These are phyloP conservation scores for Bipolaris bicolor DNA, from an alignment of 2,329 filamentous ascomycete species.

Conservation along the genomic window DNA sequence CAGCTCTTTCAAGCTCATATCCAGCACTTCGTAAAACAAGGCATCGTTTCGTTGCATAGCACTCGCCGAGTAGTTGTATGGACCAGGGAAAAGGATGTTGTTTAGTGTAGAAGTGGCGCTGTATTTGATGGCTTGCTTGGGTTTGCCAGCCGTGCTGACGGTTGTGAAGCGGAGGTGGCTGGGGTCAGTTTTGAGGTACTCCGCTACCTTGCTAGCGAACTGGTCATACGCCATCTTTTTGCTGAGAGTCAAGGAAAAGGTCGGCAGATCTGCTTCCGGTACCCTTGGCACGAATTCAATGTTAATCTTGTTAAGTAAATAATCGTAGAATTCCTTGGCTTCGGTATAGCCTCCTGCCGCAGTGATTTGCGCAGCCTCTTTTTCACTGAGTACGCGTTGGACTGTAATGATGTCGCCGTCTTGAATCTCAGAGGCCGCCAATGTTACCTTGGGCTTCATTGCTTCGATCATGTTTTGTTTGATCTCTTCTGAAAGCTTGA, in stretches of 20 bases:
- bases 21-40: constrained; percentile 89
- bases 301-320: constrained; percentile 80
- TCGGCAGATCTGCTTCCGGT: constrained; percentile 63
- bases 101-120: constrained; percentile 71
- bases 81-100: constrained; percentile 75
- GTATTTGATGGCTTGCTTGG: constrained; percentile 80
- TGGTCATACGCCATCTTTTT: constrained; percentile 90
- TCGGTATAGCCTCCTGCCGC: constrained; percentile 62
- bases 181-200: constrained; percentile 75
- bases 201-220: constrained; percentile 80
- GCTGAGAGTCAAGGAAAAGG: constrained; percentile 79
- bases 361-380: constrained; percentile 47
- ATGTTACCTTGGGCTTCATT: constrained; percentile 87
- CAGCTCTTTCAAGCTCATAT: constrained; percentile 90
- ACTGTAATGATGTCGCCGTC: constrained; percentile 98
- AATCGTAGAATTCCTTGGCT: constrained; percentile 89
- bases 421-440: constrained; percentile 91
- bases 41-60: constrained; percentile 73
- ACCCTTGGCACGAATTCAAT: constrained; percentile 77
- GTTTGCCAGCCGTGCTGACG: constrained; percentile 78
- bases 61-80: constrained; percentile 72
- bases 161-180: constrained; percentile 93
- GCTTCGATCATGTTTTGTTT: constrained; percentile 97
- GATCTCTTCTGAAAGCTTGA: constrained; percentile 91
- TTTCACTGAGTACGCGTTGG: constrained; percentile 68